Evolutionary conservation across 371 early-diverging fungal species (phyloP), one percentile per base, ranked within the genome.

Genomic region (Encephalitozoon romaleae): DNA sequence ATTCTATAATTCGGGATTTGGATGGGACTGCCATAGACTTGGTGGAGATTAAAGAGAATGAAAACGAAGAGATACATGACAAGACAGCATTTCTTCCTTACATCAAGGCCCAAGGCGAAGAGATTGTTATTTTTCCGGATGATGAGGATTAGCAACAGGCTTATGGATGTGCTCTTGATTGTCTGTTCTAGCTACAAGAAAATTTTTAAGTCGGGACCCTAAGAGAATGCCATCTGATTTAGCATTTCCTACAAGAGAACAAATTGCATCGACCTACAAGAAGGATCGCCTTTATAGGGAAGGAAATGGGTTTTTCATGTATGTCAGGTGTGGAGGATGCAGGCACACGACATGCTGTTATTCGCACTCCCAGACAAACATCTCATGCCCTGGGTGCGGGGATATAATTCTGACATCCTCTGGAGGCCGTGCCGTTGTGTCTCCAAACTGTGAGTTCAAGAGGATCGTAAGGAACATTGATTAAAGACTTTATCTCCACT

Each of bases 271-370:
- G 84, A 87, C 88, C 84, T 94, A 95, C 93, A 97, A 99, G 91
- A 90, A 94, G 82, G 97, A 96, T 92, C 90, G 96, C 86, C 89
- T 96, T 77, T 96, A 97, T 83, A 96, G 94, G 88, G 90, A 90
- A 84, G 94, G 95, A 81, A 95, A 97, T 91, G 95, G 97, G 52
- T 97, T 90, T 90, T 97, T 96, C 88, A 96, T 99, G 95, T 95
- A 97, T 84, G 96, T 99, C 80, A 95, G 95, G 89, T 97, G 98
- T 90, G 74, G 66, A 88, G 93, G 92, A 69, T 98, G 98, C 88
- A 90, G 91, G 83, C 88, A 89, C 86, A 93, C 94, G 85, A 95
- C 94, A 83, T 91, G 93, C 74, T 92, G 95, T 77, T 99, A 94
- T 89, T 92, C 92, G 85, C 98, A 99, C 87, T 94, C 96, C 76